These are phyloP conservation scores for Plectosphaerella plurivora DNA, from an alignment of 2,329 filamentous ascomycete species.

Conservation along the genomic window DNA sequence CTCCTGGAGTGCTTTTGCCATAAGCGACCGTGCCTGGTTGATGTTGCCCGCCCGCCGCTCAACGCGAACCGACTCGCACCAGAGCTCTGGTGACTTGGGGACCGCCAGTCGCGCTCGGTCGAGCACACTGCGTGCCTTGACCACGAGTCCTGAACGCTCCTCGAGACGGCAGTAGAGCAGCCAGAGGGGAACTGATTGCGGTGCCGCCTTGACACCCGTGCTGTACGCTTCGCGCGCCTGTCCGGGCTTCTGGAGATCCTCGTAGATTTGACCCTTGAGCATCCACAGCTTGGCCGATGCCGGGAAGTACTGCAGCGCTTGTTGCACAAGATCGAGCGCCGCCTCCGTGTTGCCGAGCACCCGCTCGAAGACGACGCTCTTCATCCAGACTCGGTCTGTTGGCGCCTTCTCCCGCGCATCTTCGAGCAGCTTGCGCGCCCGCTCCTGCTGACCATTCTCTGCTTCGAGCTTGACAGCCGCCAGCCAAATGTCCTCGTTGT, in stretches of 20 bases:
- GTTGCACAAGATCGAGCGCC: conserved; percentile 81
- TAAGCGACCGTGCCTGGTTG: conserved; percentile 80
- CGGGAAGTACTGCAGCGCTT: conserved; percentile 83
- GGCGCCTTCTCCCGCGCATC: conserved; percentile 84
- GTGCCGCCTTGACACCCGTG: conserved; percentile 81
- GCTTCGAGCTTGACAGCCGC: conserved; percentile 95
- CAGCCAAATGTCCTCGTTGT: conserved; percentile 97
- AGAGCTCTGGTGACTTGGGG: conserved; percentile 78
- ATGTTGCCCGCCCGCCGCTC: conserved; percentile 84
- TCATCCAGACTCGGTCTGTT: conserved; percentile 96
- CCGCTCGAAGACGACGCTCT: conserved; percentile 89
- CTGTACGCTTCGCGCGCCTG: conserved; percentile 88
- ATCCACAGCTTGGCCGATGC: conserved; percentile 89
- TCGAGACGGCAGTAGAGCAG: conserved; percentile 84
- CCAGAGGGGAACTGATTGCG: conserved; percentile 82
- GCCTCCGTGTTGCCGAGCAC: conserved; percentile 74
- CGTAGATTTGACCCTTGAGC: conserved; percentile 98
- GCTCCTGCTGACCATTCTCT: conserved; percentile 76
- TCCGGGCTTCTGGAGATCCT: conserved; percentile 70
- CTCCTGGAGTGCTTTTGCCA: conserved; percentile 91
- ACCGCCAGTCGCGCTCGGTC: conserved; percentile 86
- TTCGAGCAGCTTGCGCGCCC: conserved; percentile 76
- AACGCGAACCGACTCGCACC: conserved; percentile 90
- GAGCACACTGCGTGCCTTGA: conserved; percentile 91
- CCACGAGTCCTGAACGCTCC: conserved; percentile 74